Evolutionary conservation across 163 green algal species (phyloP).

Genomic region (Scenedesmus sp.): DNA sequence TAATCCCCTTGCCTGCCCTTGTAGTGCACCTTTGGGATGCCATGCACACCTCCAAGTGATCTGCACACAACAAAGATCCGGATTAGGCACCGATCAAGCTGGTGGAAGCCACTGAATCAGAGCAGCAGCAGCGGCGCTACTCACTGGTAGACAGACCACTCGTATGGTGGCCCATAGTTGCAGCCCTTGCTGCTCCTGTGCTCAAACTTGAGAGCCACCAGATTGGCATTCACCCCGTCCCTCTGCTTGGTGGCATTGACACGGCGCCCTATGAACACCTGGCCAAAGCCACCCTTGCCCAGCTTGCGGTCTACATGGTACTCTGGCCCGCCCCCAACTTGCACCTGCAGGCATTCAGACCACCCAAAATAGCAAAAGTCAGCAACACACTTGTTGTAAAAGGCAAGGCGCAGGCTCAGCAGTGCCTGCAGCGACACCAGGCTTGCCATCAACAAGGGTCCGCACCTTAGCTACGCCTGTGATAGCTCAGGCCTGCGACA

Average conservation of each 20-base stretch:
- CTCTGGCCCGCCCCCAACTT: constrained; percentile 94
- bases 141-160: constrained; percentile 96
- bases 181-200: constrained; percentile 97
- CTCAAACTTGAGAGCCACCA: constrained; percentile 98
- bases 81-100: not conserved
- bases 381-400: not conserved
- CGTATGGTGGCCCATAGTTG: constrained; percentile 93
- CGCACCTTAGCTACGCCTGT: not conserved
- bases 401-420: not conserved
- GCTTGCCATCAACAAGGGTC: not conserved
- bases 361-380: not conserved
- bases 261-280: constrained; percentile 89
- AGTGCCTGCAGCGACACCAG: not conserved
- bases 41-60: constrained; percentile 87
- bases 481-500: not conserved
- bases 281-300: constrained; percentile 98
- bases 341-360: constrained; percentile 72
- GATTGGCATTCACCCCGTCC: constrained; percentile 83
- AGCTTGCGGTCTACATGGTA: constrained; percentile 98
- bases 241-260: constrained; percentile 70
- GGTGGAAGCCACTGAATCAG: not conserved
- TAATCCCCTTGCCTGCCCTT: constrained; percentile 99
- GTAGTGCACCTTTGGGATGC: constrained; percentile 98
- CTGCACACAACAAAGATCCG: not conserved
- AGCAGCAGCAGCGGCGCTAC: constrained; percentile 26